A percentile compares a stretch with the other conserved stretches of the same genome.
phyloP scores from a whole-genome alignment of 1,139 yeast genomes.

The Blastobotrys capitulatus region DNA sequence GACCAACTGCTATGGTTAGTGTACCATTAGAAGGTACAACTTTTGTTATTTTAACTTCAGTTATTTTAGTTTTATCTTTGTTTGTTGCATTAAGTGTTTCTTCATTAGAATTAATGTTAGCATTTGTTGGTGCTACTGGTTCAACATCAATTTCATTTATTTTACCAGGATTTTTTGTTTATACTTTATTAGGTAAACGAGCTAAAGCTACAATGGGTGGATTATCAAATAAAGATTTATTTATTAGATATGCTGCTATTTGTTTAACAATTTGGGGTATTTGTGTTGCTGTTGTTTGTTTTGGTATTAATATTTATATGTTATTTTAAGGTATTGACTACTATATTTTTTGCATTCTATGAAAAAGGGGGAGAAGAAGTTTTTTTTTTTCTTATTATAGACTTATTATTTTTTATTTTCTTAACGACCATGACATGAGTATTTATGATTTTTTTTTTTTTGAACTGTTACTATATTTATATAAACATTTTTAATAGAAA shows the following conservation, averaged over 20 bases:
- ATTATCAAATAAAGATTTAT: slow-evolving; percentile 13
- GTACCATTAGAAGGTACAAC: slow-evolving; percentile 46
- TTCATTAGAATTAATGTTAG: slow-evolving; percentile 79
- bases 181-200: slow-evolving; percentile 41
- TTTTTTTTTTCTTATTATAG: too few species aligned
- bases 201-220: slow-evolving; percentile 11
- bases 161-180: slow-evolving; percentile 87
- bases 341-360: too few species aligned
- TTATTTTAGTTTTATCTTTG: slow-evolving; percentile 59
- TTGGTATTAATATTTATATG: slow-evolving; percentile 55
- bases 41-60: slow-evolving; percentile 60
- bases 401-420: too few species aligned
- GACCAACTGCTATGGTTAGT: slow-evolving; percentile 15
- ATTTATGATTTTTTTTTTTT: too few species aligned
- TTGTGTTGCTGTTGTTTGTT: slow-evolving; percentile 69
- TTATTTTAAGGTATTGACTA: too few species aligned
- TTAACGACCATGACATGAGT: too few species aligned
- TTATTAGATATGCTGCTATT: slow-evolving; percentile 54
- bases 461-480: too few species aligned
- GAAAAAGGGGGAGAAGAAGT: too few species aligned
- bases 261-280: slow-evolving; percentile 69
- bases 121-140: slow-evolving; percentile 93
- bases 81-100: slow-evolving; percentile 69
- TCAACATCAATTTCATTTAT: slow-evolving; percentile 91
- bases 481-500: too few species aligned